These are phyloP conservation scores for Solanum microdontum DNA, from an alignment of 257 asterid genomes.

Conservation along the genomic window DNA sequence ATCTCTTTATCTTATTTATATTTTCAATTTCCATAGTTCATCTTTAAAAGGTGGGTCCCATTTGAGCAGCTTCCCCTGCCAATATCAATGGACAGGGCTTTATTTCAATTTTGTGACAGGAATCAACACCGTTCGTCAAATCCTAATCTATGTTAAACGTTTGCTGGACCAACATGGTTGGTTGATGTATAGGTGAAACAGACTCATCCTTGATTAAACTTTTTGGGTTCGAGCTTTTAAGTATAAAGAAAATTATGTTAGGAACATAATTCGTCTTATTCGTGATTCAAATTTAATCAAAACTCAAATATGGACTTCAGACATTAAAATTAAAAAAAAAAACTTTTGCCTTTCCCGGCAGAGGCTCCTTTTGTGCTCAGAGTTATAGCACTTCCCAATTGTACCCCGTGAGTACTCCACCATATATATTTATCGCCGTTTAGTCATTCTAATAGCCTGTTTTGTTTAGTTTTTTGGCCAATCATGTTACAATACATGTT, in stretches of 20 bases:
- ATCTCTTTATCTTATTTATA: no score
- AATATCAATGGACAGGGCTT: not conserved
- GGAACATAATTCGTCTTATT: no score
- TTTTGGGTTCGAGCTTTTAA: no score
- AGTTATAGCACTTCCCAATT: not conserved
- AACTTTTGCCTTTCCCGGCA: no score
- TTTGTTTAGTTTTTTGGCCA: not conserved
- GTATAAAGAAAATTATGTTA: no score
- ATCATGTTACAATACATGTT: not conserved
- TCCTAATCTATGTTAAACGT: not conserved
- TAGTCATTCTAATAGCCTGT: not conserved
- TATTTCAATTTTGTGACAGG: not conserved
- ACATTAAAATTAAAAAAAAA: no score
- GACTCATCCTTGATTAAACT: no score
- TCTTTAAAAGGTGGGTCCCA: not conserved
- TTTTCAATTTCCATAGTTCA: not conserved
- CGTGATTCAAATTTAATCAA: no score
- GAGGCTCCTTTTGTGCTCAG: not conserved
- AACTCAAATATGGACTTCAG: no score
- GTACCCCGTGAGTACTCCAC: not conserved
- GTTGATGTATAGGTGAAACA: no score
- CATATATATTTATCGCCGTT: not conserved
- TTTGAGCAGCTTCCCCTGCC: not conserved
- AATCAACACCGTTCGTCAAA: not conserved
- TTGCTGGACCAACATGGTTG: not conserved